phyloP scores from a whole-genome alignment of 2,329 filamentous ascomycete species.

The Aspergillus brasiliensis region DNA sequence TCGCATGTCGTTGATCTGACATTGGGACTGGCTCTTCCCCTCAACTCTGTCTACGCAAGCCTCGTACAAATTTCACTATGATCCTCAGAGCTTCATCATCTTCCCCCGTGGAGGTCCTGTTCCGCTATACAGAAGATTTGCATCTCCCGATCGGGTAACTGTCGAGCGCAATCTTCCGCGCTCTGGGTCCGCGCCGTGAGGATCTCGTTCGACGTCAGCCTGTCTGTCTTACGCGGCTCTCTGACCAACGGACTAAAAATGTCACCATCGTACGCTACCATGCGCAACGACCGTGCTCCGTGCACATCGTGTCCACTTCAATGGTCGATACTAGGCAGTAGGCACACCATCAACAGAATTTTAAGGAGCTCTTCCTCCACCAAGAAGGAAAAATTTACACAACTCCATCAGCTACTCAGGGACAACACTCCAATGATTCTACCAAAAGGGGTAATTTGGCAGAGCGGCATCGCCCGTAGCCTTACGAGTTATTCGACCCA shows the following conservation, averaged over 20 bases:
- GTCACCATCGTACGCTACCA: slow-evolving; percentile 18
- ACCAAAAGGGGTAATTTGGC: slow-evolving; percentile 1
- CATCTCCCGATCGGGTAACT: slow-evolving; percentile 8
- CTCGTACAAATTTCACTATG: background rate
- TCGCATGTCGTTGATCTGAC: background rate
- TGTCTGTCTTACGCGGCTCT: slow-evolving; percentile 27
- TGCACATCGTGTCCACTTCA: slow-evolving; percentile 7
- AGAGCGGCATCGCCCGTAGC: slow-evolving; percentile 8
- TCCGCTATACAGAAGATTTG: background rate
- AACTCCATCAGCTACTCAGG: background rate
- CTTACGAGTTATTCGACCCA: slow-evolving; percentile 8
- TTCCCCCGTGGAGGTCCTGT: background rate
- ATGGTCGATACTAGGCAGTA: background rate
- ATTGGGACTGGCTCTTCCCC: slow-evolving; percentile 1
- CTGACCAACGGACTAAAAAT: slow-evolving; percentile 23
- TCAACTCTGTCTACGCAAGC: slow-evolving; percentile 13
- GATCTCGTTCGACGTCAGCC: slow-evolving; percentile 13
- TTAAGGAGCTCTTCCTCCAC: background rate
- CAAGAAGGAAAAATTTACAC: background rate
- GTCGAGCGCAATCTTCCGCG: slow-evolving; percentile 1
- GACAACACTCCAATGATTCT: background rate
- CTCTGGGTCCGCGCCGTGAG: slow-evolving; percentile 3
- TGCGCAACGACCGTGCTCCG: slow-evolving; percentile 15
- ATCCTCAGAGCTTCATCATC: slow-evolving; percentile 7
- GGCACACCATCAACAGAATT: slow-evolving; percentile 2